Evolutionary conservation across 2,329 filamentous ascomycete species (phyloP).

Genomic region (Fusarium ramigenum): DNA sequence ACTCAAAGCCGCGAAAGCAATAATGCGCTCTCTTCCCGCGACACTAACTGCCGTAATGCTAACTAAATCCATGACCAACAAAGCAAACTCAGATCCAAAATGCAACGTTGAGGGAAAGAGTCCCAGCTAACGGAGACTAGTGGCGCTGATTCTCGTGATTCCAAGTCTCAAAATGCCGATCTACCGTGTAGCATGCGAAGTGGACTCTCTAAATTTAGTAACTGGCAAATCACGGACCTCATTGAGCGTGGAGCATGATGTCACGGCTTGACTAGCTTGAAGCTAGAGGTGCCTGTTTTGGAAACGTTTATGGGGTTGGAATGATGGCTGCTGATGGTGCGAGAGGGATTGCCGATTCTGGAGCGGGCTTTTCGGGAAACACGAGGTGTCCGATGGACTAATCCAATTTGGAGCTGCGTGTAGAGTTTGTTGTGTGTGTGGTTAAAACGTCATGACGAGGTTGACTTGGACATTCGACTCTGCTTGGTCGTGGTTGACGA

Average conservation of each 20-base stretch:
- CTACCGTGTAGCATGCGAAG: neutral
- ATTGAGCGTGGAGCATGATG: neutral
- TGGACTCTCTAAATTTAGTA: conserved; percentile 26
- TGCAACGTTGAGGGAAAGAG: conserved; percentile 2
- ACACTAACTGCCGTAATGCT: neutral
- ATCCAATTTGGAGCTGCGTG: accelerated
- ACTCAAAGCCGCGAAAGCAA: neutral
- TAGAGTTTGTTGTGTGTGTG: too few relatives aligned
- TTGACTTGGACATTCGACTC: neutral
- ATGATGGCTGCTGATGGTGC: neutral
- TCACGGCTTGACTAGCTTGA: neutral
- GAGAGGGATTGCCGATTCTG: neutral
- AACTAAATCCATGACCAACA: neutral
- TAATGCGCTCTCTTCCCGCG: neutral
- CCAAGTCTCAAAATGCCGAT: conserved; percentile 1
- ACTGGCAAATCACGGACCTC: neutral
- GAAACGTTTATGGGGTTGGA: neutral
- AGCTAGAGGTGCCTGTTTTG: accelerated
- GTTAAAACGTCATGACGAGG: neutral
- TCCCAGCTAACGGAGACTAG: neutral
- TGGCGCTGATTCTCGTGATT: conserved; percentile 1
- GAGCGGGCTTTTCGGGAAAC: neutral
- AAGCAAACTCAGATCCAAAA: neutral
- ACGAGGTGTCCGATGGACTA: neutral
- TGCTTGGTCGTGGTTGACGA: neutral